These are phyloP conservation scores for Elongisporangium prolatum DNA, from an alignment of 352 stramenopile genomes.

Conservation along the genomic window DNA sequence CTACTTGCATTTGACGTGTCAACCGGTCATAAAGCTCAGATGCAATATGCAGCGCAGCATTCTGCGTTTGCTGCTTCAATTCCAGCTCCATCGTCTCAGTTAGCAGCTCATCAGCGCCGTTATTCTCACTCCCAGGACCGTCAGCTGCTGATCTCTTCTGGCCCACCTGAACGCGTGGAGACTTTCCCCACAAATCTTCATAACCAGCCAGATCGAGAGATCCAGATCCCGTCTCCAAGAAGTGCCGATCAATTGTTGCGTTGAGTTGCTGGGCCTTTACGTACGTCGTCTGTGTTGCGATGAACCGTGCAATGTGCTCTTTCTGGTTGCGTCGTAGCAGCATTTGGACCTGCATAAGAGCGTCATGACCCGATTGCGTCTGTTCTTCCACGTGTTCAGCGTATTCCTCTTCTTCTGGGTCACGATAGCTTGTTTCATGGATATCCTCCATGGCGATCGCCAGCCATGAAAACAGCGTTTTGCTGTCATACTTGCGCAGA, in stretches of 20 bases:
- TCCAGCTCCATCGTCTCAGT: conserved; percentile 23
- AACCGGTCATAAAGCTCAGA: conserved; percentile 14
- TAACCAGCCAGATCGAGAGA: background rate
- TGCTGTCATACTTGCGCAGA: conserved; percentile 25
- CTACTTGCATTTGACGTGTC: conserved; percentile 12
- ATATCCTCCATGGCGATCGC: conserved; percentile 4
- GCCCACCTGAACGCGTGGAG: background rate
- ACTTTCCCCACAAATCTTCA: conserved; percentile 11
- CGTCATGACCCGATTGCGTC: conserved; percentile 24
- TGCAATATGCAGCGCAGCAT: conserved; percentile 12
- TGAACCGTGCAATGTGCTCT: conserved; percentile 33
- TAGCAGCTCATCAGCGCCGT: conserved; percentile 3
- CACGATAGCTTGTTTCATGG: background rate
- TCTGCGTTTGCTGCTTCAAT: conserved; percentile 19
- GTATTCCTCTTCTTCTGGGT: conserved; percentile 30
- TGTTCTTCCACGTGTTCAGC: conserved; percentile 29
- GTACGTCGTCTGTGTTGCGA: conserved; percentile 28
- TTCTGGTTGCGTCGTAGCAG: conserved; percentile 30
- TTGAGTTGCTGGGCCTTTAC: conserved; percentile 15
- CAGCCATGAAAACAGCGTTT: conserved; percentile 16
- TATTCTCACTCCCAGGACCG: background rate
- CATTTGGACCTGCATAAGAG: conserved; percentile 33
- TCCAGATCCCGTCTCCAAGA: background rate
- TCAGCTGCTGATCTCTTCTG: background rate
- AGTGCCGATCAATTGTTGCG: conserved; percentile 2